Conservation (phyloP, 2,329 filamentous ascomycete genomes). For the Daldinia sp. region DNA sequence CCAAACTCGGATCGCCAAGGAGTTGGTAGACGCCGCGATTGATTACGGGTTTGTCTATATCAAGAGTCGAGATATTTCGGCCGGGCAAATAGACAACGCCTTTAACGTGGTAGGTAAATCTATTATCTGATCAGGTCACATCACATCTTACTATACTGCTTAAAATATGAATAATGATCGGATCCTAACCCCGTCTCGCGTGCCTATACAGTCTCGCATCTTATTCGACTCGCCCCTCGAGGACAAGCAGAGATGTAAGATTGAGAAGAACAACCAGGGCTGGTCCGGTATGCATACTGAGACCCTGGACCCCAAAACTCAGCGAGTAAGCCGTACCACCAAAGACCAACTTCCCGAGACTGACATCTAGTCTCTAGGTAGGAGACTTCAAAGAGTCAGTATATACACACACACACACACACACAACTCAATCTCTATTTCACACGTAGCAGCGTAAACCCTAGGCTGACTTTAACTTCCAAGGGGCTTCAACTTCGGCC, state of each 20-base stretch:
- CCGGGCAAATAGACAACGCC: conserved; percentile 70
- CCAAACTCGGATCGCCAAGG: conserved; percentile 65
- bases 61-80: conserved; percentile 74
- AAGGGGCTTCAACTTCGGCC: conserved; percentile 91
- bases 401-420: not conserved
- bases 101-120: conserved; percentile 77
- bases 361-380: conserved; percentile 55
- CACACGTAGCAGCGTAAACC: conserved; percentile 8
- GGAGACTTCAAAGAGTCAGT: conserved; percentile 88
- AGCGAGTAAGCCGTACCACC: conserved; percentile 64
- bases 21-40: conserved; percentile 80
- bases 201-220: conserved; percentile 68
- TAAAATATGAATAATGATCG: not conserved
- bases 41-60: conserved; percentile 92
- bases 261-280: conserved; percentile 82
- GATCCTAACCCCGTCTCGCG: not conserved
- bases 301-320: conserved; percentile 83
- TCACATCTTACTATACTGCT: no score
- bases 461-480: conserved; percentile 1
- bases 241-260: conserved; percentile 78
- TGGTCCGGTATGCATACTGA: conserved; percentile 91
- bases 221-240: conserved; percentile 76
- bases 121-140: no score
- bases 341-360: not conserved
- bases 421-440: not conserved